A percentile compares a stretch with the other conserved stretches of the same genome.
phyloP scores from a whole-genome alignment of 176 grass and related monocot species.

The Echinochloa phyllopogon region DNA sequence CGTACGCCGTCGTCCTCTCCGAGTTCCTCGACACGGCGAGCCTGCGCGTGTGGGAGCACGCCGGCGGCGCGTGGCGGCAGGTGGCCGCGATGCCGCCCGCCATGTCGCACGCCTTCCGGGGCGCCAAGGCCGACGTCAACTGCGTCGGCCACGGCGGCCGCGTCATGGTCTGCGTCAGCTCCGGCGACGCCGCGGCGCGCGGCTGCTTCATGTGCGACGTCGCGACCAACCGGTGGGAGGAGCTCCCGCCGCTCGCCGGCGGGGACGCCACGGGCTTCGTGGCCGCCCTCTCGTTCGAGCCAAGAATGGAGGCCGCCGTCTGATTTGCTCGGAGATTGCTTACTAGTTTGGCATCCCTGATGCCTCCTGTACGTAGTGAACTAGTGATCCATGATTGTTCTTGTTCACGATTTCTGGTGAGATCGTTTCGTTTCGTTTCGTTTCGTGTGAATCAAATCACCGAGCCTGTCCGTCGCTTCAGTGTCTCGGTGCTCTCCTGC shows the following conservation, averaged over 20 bases:
- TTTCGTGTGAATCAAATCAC: constrained; percentile 49
- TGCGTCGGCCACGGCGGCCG: constrained; percentile 66
- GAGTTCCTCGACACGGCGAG: constrained; percentile 79
- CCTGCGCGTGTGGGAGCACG: constrained; percentile 78
- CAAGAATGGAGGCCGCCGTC: constrained; percentile 76
- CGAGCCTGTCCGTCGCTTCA: constrained; percentile 29
- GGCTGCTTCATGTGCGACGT: constrained; percentile 72
- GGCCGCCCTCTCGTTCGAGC: constrained; percentile 88
- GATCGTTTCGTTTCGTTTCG: constrained; percentile 19
- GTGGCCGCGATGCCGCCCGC: constrained; percentile 82
- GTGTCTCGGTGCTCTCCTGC: not conserved
- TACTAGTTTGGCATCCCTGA: not conserved
- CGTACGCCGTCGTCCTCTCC: constrained; percentile 76
- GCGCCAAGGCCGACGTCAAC: constrained; percentile 80
- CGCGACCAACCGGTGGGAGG: constrained; percentile 59
- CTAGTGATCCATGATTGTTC: not conserved
- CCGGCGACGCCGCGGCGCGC: constrained; percentile 27
- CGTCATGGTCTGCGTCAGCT: constrained; percentile 80
- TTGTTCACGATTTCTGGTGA: constrained; percentile 29
- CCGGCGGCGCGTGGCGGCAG: constrained; percentile 56
- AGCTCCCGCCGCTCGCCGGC: constrained; percentile 50
- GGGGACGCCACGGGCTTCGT: constrained; percentile 66
- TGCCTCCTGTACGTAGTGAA: constrained; percentile 12
- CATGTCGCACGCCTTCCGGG: constrained; percentile 71
- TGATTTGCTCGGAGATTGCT: constrained; percentile 41